phyloP scores from a whole-genome alignment of 2,329 filamentous ascomycete species.

The Penicillium fuscoglaucum region DNA sequence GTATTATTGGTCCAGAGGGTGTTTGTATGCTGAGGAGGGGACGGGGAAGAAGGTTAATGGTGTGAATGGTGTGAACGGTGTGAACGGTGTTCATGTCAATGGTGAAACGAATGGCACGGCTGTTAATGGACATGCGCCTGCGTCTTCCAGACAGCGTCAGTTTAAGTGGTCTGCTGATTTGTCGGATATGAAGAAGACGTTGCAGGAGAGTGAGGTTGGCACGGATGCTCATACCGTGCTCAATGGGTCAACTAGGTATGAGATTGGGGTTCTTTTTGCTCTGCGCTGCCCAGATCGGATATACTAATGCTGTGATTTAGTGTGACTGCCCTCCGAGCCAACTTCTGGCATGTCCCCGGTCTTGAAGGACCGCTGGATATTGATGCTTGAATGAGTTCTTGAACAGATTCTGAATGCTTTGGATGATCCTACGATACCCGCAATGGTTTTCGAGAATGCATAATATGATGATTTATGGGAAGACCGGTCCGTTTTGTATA shows the following conservation, averaged over 20 bases:
- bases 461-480: background rate
- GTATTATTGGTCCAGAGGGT: slow-evolving; percentile 77
- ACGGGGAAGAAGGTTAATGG: slow-evolving; percentile 50
- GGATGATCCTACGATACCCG: slow-evolving; percentile 44
- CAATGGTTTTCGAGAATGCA: slow-evolving; percentile 21
- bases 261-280: background rate
- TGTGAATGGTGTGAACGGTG: slow-evolving; percentile 16
- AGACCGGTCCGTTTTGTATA: slow-evolving; percentile 1
- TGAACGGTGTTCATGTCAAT: slow-evolving; percentile 11
- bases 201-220: slow-evolving; percentile 71
- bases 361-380: slow-evolving; percentile 68
- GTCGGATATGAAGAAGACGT: slow-evolving; percentile 78
- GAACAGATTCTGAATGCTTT: slow-evolving; percentile 37
- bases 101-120: background rate
- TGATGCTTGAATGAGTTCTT: slow-evolving; percentile 41
- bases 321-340: slow-evolving; percentile 83
- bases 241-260: slow-evolving; percentile 76
- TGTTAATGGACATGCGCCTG: slow-evolving; percentile 5
- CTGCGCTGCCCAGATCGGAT: background rate
- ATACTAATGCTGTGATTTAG: slow-evolving; percentile 48
- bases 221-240: slow-evolving; percentile 90
- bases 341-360: slow-evolving; percentile 76
- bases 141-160: slow-evolving; percentile 68
- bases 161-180: slow-evolving; percentile 90
- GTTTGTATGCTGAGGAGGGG: slow-evolving; percentile 74